These are phyloP conservation scores for Populus alba DNA, from an alignment of 345 rosid genomes.

Conservation along the genomic window DNA sequence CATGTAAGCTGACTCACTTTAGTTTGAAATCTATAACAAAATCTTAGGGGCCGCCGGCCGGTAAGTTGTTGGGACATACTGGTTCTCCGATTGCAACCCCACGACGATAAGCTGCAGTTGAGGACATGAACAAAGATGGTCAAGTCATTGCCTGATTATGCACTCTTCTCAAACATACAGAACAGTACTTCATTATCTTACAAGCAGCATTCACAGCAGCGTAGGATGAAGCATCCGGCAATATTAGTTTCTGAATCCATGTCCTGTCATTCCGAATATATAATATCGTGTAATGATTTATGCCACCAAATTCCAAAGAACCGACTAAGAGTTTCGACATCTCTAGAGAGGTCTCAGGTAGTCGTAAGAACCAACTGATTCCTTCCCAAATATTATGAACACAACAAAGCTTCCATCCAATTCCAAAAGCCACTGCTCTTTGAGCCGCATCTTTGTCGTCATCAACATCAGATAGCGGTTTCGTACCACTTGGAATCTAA, in stretches of 20 bases:
- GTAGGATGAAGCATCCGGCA: constrained; percentile 85
- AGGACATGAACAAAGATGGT: constrained; percentile 1
- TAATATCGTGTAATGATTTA: constrained; percentile 82
- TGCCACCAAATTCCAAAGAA: constrained; percentile 65
- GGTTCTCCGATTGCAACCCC: constrained; percentile 78
- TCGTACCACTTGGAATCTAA: constrained; percentile 87
- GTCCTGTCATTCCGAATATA: constrained; percentile 70
- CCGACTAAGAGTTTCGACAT: constrained; percentile 49
- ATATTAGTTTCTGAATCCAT: constrained; percentile 60
- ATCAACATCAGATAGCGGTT: constrained; percentile 51
- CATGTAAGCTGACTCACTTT: constrained; percentile 16
- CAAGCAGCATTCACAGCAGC: constrained; percentile 71
- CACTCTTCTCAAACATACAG: neutral
- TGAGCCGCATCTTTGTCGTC: constrained; percentile 83
- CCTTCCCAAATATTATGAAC: neutral
- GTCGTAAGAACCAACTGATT: constrained; percentile 26
- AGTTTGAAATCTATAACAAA: constrained; percentile 3
- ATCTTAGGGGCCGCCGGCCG: neutral
- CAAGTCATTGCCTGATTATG: neutral
- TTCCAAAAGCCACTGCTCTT: constrained; percentile 74
- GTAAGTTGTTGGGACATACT: constrained; percentile 42
- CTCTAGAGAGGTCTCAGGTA: constrained; percentile 57
- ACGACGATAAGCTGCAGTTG: constrained; percentile 55
- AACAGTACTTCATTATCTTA: constrained; percentile 32
- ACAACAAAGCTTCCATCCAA: constrained; percentile 59